Conservation (phyloP, 257 asterid species). For the Cruciata laevipes region DNA sequence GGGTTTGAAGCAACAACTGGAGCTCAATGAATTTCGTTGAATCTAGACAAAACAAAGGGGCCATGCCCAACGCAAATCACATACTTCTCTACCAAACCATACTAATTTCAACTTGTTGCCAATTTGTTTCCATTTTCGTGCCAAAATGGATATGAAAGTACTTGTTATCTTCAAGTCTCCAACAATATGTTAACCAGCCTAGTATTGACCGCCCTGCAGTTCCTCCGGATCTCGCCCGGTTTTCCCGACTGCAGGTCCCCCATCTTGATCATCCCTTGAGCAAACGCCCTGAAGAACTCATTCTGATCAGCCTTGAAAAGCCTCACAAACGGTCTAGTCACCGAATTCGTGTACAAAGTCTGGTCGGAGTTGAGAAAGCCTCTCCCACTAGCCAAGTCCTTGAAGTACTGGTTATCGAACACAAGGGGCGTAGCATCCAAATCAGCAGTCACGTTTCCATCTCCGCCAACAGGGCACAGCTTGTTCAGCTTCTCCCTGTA, state of each 20-base stretch:
- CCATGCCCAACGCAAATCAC: background rate
- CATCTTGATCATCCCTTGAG: conserved; percentile 61
- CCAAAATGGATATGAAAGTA: too few relatives aligned
- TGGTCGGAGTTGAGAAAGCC: conserved; percentile 90
- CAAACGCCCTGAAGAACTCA: conserved; percentile 49
- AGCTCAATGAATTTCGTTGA: background rate
- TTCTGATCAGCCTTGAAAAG: conserved; percentile 31
- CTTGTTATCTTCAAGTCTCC: background rate
- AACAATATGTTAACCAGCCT: conserved; percentile 18
- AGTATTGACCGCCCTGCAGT: conserved; percentile 51
- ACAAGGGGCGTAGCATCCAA: conserved; percentile 61
- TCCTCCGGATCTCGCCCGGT: conserved; percentile 60
- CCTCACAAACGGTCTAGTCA: conserved; percentile 50
- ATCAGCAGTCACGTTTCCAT: conserved; percentile 52
- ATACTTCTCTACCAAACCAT: background rate
- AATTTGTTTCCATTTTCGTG: too few relatives aligned
- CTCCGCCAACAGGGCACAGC: conserved; percentile 70
- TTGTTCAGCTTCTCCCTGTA: conserved; percentile 40
- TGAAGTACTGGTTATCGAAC: conserved; percentile 73
- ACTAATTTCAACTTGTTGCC: background rate
- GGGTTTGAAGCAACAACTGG: background rate
- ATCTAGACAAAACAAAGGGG: background rate
- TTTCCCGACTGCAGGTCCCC: conserved; percentile 61
- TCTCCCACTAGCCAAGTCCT: conserved; percentile 58
- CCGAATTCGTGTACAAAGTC: conserved; percentile 33